Conservation (phyloP, 2,329 filamentous ascomycete genomes). For the Phialemonium atrogriseum region DNA sequence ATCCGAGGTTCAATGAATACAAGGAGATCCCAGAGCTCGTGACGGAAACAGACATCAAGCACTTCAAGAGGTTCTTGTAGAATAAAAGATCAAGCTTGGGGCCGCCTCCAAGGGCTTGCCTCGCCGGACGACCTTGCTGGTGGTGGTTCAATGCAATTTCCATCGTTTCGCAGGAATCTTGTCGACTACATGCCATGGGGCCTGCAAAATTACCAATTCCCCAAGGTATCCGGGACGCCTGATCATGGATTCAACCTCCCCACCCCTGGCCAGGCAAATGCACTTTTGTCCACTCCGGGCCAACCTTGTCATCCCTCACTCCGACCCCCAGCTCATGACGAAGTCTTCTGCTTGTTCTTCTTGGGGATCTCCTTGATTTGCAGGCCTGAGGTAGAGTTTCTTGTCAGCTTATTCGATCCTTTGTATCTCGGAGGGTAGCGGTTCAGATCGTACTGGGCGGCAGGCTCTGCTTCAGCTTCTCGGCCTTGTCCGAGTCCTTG, state of each 20-base stretch:
- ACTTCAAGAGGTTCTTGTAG: slow-evolving; percentile 23
- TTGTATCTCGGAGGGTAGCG: too few species aligned
- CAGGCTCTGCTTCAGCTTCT: slow-evolving; percentile 99
- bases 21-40: slow-evolving; percentile 13
- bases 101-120: too few species aligned
- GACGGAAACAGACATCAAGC: slow-evolving; percentile 17
- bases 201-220: slow-evolving; percentile 31
- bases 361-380: slow-evolving; percentile 46
- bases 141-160: slow-evolving; percentile 14
- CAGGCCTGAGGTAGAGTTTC: slow-evolving; percentile 30
- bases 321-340: slow-evolving; percentile 19
- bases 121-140: too few species aligned
- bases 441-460: slow-evolving; percentile 95
- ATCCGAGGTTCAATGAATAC: slow-evolving; percentile 16
- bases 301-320: slow-evolving; percentile 14
- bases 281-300: slow-evolving; percentile 14
- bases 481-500: slow-evolving; percentile 98
- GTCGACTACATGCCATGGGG: slow-evolving; percentile 21
- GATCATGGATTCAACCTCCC: slow-evolving; percentile 29
- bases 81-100: neutral
- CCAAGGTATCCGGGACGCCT: slow-evolving; percentile 49
- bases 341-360: slow-evolving; percentile 22
- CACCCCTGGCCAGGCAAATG: slow-evolving; percentile 18
- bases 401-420: too few species aligned
- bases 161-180: slow-evolving; percentile 12